A percentile compares a stretch with the other conserved stretches of the same genome.
Evolutionary conservation across 768 basidiomycete genomes (phyloP).

Genomic region (Psilocybe azurescens): DNA sequence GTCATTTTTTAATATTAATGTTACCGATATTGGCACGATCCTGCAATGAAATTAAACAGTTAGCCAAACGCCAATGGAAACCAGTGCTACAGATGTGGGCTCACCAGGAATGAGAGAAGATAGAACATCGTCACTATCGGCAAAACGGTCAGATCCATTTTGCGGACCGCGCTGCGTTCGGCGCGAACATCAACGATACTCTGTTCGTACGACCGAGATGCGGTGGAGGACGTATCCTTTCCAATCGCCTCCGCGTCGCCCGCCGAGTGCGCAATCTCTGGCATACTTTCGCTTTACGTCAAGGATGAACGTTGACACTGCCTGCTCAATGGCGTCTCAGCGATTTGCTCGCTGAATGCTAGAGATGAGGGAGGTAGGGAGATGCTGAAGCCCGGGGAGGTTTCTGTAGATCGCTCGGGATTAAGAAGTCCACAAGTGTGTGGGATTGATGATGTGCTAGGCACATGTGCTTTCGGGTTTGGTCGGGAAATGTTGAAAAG

Average conservation of each 20-base stretch:
- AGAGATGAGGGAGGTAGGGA: background rate
- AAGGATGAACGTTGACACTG: background rate
- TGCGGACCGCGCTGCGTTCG: conserved; percentile 24
- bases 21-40: conserved; percentile 40
- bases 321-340: background rate
- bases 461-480: background rate
- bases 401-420: background rate
- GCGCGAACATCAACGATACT: conserved; percentile 8
- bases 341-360: background rate
- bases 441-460: background rate
- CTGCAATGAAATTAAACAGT: conserved; percentile 16
- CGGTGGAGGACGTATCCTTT: background rate
- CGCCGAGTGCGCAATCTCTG: background rate
- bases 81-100: conserved; percentile 1
- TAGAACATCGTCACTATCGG: conserved; percentile 41
- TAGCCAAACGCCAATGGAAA: background rate
- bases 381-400: background rate
- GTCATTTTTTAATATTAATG: background rate
- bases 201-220: background rate
- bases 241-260: background rate
- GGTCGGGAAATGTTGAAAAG: background rate
- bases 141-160: conserved; percentile 31
- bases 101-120: conserved; percentile 37
- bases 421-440: background rate
- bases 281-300: background rate